These are phyloP conservation scores for Ascoidea asiatica DNA, from an alignment of 805 yeast species.

Conservation along the genomic window DNA sequence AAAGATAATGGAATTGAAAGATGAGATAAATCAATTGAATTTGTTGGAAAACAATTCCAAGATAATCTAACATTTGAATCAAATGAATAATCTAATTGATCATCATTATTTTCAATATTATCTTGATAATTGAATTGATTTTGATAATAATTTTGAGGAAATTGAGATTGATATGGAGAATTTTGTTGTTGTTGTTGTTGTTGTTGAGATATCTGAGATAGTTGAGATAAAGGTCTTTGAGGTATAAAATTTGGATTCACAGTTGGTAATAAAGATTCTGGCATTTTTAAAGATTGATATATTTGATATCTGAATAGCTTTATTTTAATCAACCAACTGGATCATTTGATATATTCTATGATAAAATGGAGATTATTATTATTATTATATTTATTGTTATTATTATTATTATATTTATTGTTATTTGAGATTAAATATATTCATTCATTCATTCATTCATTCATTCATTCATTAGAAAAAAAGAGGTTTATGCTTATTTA, in stretches of 20 bases:
- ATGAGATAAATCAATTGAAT: conserved; percentile 41
- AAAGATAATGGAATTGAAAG: conserved; percentile 49
- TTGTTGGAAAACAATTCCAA: conserved; percentile 60
- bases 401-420: neutral
- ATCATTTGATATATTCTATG: neutral
- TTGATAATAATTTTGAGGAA: neutral
- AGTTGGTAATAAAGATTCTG: neutral
- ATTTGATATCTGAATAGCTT: too few relatives aligned
- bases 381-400: too few relatives aligned
- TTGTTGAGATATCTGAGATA: neutral
- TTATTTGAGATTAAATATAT: neutral
- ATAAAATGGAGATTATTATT: neutral
- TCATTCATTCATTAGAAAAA: too few relatives aligned
- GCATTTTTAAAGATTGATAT: too few relatives aligned
- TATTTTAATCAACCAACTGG: neutral
- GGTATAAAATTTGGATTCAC: neutral
- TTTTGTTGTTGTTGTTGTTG: neutral
- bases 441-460: too few relatives aligned
- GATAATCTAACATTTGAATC: conserved; percentile 38
- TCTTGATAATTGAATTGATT: too few relatives aligned
- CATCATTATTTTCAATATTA: too few relatives aligned
- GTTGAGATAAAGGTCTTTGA: neutral
- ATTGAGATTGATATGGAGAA: neutral
- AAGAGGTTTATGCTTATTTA: neutral
- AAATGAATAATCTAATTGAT: too few relatives aligned